Evolutionary conservation across 1,284 basidiomycete species (phyloP), one percentile per base, ranked within the genome.

Genomic region (Fistulina hepatica): DNA sequence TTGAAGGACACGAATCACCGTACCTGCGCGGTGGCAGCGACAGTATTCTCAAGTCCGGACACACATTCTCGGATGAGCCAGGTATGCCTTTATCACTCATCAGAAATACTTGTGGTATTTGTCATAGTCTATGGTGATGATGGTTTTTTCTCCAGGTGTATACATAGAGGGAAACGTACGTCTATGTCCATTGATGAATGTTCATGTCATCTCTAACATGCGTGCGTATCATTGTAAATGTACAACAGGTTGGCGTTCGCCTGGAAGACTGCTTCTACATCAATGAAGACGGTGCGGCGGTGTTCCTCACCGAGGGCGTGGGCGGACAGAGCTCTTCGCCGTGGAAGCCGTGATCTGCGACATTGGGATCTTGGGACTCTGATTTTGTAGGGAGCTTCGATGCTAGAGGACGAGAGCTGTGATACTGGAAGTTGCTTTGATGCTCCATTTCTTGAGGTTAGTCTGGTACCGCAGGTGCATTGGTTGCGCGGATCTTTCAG

Each of bases 221-320:
- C 11, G 20, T 21, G 8, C n/a, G n/a, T n/a, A 4, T 26, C 22
- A n/a, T 23, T 11, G 38, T 16, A 40, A 21, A 34, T 41, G 23
- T 36, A 23, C 10, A 19, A 40, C 43, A 79, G 74, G 63, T 80
- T 30, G 86, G 86, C 1, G 71, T 90, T 11, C 70, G 86, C 24
- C 58, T 91, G 33, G 86, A 91, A 52, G 86, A 91, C 52, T 86
- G 83, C 51, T 82, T 89, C 50, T 80, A 77, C 45, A 69, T 90
- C 37, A 55, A 65, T 17, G 64, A 69, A 22, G 54, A 64, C 21
- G 78, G 81, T 1, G 51, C 52, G 1, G 63, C 73, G 12, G 58
- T 69, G 24, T 71, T 72, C 54, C 62, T 85, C 21, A 85, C 81
- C 1, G 65, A 58, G 20, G 69, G 65, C 8, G 71, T 73, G 20